phyloP scores from a whole-genome alignment of 495 filamentous ascomycete genomes.

The Cercophora sp. region DNA sequence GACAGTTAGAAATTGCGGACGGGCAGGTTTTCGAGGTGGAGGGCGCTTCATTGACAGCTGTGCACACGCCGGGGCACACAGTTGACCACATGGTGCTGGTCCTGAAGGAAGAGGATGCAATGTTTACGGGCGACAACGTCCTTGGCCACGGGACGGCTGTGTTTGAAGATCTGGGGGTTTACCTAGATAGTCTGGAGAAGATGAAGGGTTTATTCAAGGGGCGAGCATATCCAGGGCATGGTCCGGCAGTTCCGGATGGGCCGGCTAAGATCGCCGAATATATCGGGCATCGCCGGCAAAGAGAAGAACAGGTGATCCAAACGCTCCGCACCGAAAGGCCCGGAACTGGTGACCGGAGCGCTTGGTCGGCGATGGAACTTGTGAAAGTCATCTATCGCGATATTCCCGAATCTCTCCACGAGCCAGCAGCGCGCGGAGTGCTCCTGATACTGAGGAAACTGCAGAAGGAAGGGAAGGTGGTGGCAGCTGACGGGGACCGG shows the following conservation, averaged over 20 bases:
- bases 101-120: slow-evolving; percentile 70
- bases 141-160: slow-evolving; percentile 91
- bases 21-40: slow-evolving; percentile 69
- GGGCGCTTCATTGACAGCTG: slow-evolving; percentile 71
- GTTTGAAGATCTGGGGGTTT: slow-evolving; percentile 75
- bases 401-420: slow-evolving; percentile 69
- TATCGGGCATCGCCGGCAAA: slow-evolving; percentile 69
- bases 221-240: slow-evolving; percentile 86
- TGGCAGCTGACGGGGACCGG: slow-evolving; percentile 42
- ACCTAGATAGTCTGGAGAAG: slow-evolving; percentile 65
- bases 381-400: slow-evolving; percentile 82
- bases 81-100: slow-evolving; percentile 76
- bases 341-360: slow-evolving; percentile 25
- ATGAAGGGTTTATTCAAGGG: slow-evolving; percentile 65
- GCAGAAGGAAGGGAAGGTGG: slow-evolving; percentile 61
- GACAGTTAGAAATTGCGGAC: slow-evolving; percentile 57
- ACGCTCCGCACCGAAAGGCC: slow-evolving; percentile 48
- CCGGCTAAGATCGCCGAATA: slow-evolving; percentile 69
- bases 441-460: slow-evolving; percentile 67
- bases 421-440: slow-evolving; percentile 66
- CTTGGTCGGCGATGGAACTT: slow-evolving; percentile 71
- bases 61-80: slow-evolving; percentile 82
- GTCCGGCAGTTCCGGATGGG: slow-evolving; percentile 66
- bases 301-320: slow-evolving; percentile 77
- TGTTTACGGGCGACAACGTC: slow-evolving; percentile 95